Evolutionary conservation across 177 flowering plant species (phyloP).

Genomic region (Vitis hybrid): DNA sequence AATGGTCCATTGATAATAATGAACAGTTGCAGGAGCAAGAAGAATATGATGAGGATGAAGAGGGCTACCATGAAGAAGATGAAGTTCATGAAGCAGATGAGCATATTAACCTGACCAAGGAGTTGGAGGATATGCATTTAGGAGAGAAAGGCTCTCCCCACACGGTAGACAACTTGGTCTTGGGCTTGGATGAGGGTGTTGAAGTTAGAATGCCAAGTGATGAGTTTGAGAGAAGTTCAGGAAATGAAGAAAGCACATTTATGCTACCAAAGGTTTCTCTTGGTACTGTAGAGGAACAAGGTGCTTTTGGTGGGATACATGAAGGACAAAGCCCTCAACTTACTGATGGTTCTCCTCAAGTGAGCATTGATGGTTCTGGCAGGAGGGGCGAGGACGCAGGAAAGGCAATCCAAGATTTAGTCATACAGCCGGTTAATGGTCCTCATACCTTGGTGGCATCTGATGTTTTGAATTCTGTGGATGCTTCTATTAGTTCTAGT

Average conservation of each 20-base stretch:
- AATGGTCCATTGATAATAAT: slow-evolving; percentile 69
- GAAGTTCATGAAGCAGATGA: slow-evolving; percentile 72
- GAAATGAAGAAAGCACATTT: slow-evolving; percentile 35
- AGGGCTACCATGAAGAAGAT: slow-evolving; percentile 79
- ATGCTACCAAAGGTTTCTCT: slow-evolving; percentile 30
- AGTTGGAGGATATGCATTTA: slow-evolving; percentile 57
- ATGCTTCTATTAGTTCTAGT: slow-evolving; percentile 30
- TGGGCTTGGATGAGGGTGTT: slow-evolving; percentile 83
- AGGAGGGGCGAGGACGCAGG: slow-evolving; percentile 34
- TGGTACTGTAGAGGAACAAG: slow-evolving; percentile 26
- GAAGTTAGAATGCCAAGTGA: slow-evolving; percentile 66
- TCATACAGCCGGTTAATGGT: slow-evolving; percentile 24
- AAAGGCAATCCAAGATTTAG: slow-evolving; percentile 35
- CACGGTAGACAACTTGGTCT: slow-evolving; percentile 47
- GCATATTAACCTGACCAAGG: slow-evolving; percentile 49
- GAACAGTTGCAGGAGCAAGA: slow-evolving; percentile 76
- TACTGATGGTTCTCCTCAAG: slow-evolving; percentile 26
- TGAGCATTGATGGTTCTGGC: slow-evolving; percentile 26
- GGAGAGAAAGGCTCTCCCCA: slow-evolving; percentile 47
- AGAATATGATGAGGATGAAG: slow-evolving; percentile 90
- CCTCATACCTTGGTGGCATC: slow-evolving; percentile 23
- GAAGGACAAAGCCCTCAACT: slow-evolving; percentile 26
- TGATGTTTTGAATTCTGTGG: slow-evolving; percentile 24
- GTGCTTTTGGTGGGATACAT: slow-evolving; percentile 27
- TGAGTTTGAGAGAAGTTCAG: slow-evolving; percentile 48